phyloP scores from a whole-genome alignment of 495 filamentous ascomycete species.

The Hypoxylon crocopeplum region DNA sequence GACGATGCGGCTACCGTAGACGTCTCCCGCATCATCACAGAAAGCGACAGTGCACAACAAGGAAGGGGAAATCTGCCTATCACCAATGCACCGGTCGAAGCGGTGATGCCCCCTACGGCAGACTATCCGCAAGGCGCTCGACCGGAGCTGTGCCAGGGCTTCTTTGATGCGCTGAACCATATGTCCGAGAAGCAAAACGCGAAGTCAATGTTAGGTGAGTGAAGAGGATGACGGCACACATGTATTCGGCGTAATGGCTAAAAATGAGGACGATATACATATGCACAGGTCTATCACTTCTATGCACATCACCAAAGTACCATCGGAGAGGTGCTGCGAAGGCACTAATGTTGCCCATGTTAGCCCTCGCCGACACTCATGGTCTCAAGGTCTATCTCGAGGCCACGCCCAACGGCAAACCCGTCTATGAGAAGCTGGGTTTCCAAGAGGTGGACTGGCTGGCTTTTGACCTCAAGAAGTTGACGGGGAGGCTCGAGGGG shows the following conservation, averaged over 20 bases:
- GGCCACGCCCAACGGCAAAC: conserved; percentile 41
- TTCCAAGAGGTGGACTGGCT: conserved; percentile 45
- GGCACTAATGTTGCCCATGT: conserved; percentile 38
- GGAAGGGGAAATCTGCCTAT: conserved; percentile 1
- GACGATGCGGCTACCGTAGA: not conserved
- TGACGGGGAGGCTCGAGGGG: conserved; percentile 18
- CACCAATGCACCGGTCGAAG: conserved; percentile 7
- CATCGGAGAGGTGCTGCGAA: conserved; percentile 43
- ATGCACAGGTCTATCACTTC: conserved; percentile 36
- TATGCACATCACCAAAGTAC: conserved; percentile 48
- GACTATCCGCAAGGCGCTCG: conserved; percentile 23
- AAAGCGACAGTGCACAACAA: not conserved
- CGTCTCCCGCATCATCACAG: not conserved
- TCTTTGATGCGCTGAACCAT: conserved; percentile 25
- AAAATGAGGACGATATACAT: not conserved
- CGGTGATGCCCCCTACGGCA: not conserved
- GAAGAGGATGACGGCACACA: not conserved
- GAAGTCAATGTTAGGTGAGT: conserved; percentile 38
- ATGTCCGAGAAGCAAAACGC: conserved; percentile 35
- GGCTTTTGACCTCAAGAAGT: conserved; percentile 38
- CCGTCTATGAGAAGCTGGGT: conserved; percentile 45
- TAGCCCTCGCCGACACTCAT: conserved; percentile 38
- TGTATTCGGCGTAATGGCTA: conserved; percentile 2
- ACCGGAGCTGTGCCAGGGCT: conserved; percentile 17
- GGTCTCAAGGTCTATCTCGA: conserved; percentile 42